Evolutionary conservation across 345 rosid species (phyloP).

Genomic region (Cardamine resedifolia): DNA sequence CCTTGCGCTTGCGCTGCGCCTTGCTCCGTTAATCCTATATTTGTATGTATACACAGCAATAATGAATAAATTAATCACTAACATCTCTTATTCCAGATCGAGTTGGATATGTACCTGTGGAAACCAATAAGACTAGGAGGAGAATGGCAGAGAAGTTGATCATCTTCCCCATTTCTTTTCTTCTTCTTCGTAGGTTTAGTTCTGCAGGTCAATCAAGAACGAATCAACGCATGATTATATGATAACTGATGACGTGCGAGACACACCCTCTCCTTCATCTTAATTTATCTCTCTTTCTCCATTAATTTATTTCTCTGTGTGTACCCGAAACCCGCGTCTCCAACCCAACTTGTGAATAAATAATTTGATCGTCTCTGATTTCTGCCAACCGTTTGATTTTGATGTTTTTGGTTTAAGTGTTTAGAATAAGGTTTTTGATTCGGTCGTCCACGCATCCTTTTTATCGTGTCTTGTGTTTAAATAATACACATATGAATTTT

Average conservation of each 20-base stretch:
- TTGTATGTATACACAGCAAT: background rate
- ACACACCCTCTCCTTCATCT: background rate
- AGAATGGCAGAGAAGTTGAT: slow-evolving; percentile 16
- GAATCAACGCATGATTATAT: background rate
- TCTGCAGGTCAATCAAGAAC: background rate
- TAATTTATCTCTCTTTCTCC: background rate
- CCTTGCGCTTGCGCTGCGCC: slow-evolving; percentile 30
- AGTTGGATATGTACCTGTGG: slow-evolving; percentile 19
- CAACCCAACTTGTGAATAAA: background rate
- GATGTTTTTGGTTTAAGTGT: background rate
- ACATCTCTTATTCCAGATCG: background rate
- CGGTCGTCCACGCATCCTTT: background rate
- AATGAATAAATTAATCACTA: background rate
- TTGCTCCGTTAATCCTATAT: slow-evolving; percentile 1
- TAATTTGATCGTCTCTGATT: background rate
- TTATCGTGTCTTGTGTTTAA: background rate
- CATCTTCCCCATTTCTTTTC: slow-evolving; percentile 10
- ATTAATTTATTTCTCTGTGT: background rate
- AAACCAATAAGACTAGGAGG: slow-evolving; percentile 23
- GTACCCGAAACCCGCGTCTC: background rate
- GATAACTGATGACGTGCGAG: slow-evolving; percentile 5
- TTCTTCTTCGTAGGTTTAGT: background rate
- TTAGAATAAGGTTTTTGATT: background rate
- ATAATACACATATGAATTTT: no score
- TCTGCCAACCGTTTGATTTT: background rate